phyloP scores from a whole-genome alignment of 306 rosid species.

The Chamaecrista fasciculata region DNA sequence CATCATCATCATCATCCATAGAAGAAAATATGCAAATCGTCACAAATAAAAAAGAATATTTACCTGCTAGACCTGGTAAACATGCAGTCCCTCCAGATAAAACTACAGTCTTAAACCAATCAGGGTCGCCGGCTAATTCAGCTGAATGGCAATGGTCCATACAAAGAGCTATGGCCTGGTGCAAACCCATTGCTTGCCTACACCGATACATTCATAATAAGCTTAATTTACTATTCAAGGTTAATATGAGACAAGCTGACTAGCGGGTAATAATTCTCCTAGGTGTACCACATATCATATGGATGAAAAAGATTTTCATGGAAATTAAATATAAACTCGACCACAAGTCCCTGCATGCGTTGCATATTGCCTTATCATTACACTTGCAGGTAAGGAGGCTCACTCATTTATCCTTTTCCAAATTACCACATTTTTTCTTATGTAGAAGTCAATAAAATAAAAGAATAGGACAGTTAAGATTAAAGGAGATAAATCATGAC shows the following conservation, averaged over 20 bases:
- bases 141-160: slow-evolving; percentile 76
- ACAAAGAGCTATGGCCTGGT: slow-evolving; percentile 85
- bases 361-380: background rate
- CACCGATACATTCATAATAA: slow-evolving; percentile 31
- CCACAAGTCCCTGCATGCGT: background rate
- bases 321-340: background rate
- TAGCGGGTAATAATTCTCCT: background rate
- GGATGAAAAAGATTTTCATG: background rate
- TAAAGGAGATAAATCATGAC: background rate
- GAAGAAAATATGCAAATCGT: background rate
- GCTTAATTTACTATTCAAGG: slow-evolving; percentile 5
- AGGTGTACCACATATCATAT: background rate
- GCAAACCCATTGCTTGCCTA: slow-evolving; percentile 83
- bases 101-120: slow-evolving; percentile 83
- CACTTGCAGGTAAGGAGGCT: background rate
- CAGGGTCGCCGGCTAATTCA: slow-evolving; percentile 53
- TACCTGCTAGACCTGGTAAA: slow-evolving; percentile 91
- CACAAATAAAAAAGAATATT: background rate
- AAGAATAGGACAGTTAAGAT: background rate
- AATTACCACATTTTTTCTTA: background rate
- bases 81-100: slow-evolving; percentile 84
- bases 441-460: background rate
- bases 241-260: slow-evolving; percentile 13
- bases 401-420: background rate
- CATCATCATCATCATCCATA: slow-evolving; percentile 11